Conservation (phyloP, 345 rosid genomes). For the Orychophragmus violaceus region DNA sequence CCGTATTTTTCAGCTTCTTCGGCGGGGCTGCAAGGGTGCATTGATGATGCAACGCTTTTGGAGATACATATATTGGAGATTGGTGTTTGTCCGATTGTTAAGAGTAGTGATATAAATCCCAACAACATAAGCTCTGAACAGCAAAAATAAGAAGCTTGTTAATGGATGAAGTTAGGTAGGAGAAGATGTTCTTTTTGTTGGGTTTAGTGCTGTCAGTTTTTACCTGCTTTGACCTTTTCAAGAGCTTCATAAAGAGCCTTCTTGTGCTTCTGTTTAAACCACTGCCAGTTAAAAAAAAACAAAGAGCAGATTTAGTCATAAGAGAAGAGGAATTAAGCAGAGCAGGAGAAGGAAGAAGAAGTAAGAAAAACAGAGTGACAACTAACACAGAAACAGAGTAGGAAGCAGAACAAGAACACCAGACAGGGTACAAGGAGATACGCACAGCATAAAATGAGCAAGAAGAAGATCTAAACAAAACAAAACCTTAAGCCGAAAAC, state of each 20-base stretch:
- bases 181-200: not conserved
- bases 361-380: not conserved
- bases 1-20: not conserved
- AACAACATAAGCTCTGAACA: slow-evolving; percentile 58
- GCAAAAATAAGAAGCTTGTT: not conserved
- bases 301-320: not conserved
- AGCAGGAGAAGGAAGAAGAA: not conserved
- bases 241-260: slow-evolving; percentile 64
- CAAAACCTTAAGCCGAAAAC: too few species aligned
- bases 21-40: slow-evolving; percentile 53
- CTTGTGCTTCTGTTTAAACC: slow-evolving; percentile 47
- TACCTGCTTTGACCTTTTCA: slow-evolving; percentile 79
- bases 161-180: not conserved
- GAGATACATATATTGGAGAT: slow-evolving; percentile 66
- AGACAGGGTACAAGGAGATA: not conserved
- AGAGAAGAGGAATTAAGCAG: not conserved
- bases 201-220: not conserved
- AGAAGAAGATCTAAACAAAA: not conserved
- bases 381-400: not conserved
- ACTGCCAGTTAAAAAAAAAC: slow-evolving; percentile 27
- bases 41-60: slow-evolving; percentile 37
- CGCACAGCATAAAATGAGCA: not conserved
- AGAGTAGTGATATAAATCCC: slow-evolving; percentile 75
- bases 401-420: not conserved
- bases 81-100: slow-evolving; percentile 45